Percentiles rank a stretch among this genome's conserved stretches.
phyloP scores from a whole-genome alignment of 176 grass and related monocot species.

The Melocanna baccifera region DNA sequence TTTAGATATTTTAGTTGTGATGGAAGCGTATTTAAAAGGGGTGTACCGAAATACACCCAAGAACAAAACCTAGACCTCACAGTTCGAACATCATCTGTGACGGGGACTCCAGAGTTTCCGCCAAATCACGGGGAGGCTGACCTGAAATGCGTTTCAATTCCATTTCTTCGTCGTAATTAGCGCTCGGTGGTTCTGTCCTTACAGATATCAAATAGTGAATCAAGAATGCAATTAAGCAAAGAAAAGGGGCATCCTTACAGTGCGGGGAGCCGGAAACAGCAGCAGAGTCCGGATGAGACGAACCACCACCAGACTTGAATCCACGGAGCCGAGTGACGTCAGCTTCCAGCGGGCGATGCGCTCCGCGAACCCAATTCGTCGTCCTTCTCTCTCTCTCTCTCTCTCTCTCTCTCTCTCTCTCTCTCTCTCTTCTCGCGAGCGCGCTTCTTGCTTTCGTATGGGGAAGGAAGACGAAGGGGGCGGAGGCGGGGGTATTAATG shows the following conservation, averaged over 20 bases:
- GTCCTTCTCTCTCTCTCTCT: not conserved
- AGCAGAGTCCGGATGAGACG: slow-evolving; percentile 5
- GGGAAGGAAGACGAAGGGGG: too few relatives aligned
- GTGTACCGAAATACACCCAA: too few relatives aligned
- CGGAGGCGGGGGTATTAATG: not conserved
- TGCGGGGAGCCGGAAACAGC: not conserved
- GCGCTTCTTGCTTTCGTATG: not conserved
- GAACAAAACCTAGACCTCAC: too few relatives aligned
- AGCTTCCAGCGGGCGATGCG: slow-evolving; percentile 33
- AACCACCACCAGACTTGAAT: slow-evolving; percentile 20
- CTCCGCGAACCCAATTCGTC: slow-evolving; percentile 3
- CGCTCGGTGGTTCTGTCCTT: too few relatives aligned
- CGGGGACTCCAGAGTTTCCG: too few relatives aligned
- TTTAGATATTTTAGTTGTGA: too few relatives aligned
- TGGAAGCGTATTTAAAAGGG: too few relatives aligned
- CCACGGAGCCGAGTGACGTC: slow-evolving; percentile 21
- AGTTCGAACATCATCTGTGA: too few relatives aligned
- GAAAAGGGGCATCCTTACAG: slow-evolving; percentile 15
- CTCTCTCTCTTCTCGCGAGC: not conserved
- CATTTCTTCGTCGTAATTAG: too few relatives aligned
- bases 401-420: not conserved
- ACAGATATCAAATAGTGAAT: too few relatives aligned
- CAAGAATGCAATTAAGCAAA: not conserved
- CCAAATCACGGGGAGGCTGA: too few relatives aligned
- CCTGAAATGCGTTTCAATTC: too few relatives aligned